A percentile compares a stretch with the other conserved stretches of the same genome.
Evolutionary conservation across 805 yeast genomes (phyloP).

Genomic region (Nakazawaea ernobii): DNA sequence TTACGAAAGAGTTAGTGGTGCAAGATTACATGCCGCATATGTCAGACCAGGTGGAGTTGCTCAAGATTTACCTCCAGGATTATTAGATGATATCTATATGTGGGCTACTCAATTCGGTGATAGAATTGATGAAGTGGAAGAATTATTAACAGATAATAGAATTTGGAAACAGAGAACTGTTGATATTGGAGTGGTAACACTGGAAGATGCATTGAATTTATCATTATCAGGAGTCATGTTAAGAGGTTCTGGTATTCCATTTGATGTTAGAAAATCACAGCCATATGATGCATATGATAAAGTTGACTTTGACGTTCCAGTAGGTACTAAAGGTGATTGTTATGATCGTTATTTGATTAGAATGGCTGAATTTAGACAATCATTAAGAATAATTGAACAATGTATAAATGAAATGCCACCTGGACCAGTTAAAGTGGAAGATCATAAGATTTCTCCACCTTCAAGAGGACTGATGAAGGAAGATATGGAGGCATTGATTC

Average conservation of each 20-base stretch:
- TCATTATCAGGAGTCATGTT: conserved; percentile 83
- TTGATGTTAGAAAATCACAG: conserved; percentile 77
- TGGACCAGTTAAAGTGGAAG: conserved; percentile 89
- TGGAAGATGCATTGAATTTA: conserved; percentile 82
- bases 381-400: conserved; percentile 82
- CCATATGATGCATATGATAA: conserved; percentile 87
- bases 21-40: conserved; percentile 83
- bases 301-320: conserved; percentile 84
- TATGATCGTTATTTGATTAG: conserved; percentile 84
- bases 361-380: conserved; percentile 91
- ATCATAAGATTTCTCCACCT: conserved; percentile 79
- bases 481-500: conserved; percentile 89
- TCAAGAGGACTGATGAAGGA: conserved; percentile 79
- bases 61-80: conserved; percentile 80
- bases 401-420: conserved; percentile 89
- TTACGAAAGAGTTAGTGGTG: conserved; percentile 87
- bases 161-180: conserved; percentile 87
- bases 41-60: conserved; percentile 91
- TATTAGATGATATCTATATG: conserved; percentile 87
- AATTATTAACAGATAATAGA: conserved; percentile 82
- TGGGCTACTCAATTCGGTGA: conserved; percentile 97
- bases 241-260: conserved; percentile 87
- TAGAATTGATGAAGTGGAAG: conserved; percentile 86
- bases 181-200: conserved; percentile 74
- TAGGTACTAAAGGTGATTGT: conserved; percentile 85